phyloP scores from a whole-genome alignment of 2,329 filamentous ascomycete genomes.

The Pseudogymnoascus sp. region DNA sequence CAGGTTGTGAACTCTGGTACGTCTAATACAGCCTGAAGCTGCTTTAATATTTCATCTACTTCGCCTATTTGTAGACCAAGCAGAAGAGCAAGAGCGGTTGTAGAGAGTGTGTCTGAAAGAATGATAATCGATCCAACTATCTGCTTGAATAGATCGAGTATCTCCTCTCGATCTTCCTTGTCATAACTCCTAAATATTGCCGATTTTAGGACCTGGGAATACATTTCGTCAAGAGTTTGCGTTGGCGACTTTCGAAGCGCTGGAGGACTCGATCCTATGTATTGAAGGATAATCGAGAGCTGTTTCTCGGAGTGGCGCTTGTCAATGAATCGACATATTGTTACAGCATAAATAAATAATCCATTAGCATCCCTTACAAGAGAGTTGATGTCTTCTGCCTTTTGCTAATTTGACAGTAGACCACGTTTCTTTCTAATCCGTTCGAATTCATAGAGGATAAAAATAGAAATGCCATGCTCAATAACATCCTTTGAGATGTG shows the following conservation, averaged over 20 bases:
- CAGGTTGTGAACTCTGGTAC: constrained; percentile 21
- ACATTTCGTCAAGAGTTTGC: constrained; percentile 21
- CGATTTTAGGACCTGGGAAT: constrained; percentile 17
- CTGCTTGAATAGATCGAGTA: constrained; percentile 24
- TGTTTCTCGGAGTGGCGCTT: constrained; percentile 19
- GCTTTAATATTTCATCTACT: constrained; percentile 21
- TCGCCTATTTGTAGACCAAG: constrained; percentile 17
- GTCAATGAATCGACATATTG: constrained; percentile 26
- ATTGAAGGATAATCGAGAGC: constrained; percentile 22
- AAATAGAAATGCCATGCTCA: constrained; percentile 32
- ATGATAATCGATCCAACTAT: constrained; percentile 18
- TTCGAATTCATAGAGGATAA: constrained; percentile 27
- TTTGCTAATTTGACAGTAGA: constrained; percentile 27
- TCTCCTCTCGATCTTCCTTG: constrained; percentile 9
- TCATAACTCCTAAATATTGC: constrained; percentile 13
- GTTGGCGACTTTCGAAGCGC: too few species aligned
- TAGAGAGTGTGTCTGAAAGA: constrained; percentile 26
- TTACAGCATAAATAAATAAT: constrained; percentile 32
- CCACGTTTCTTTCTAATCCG: constrained; percentile 18
- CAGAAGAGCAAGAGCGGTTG: constrained; percentile 23
- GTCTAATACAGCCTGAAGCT: constrained; percentile 31
- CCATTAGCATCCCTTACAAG: constrained; percentile 28
- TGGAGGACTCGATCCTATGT: constrained; percentile 11
- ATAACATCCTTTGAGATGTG: constrained; percentile 28
- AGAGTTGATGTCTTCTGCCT: constrained; percentile 13